phyloP scores from a whole-genome alignment of 1,284 basidiomycete genomes.

The Phylloporus gajari region DNA sequence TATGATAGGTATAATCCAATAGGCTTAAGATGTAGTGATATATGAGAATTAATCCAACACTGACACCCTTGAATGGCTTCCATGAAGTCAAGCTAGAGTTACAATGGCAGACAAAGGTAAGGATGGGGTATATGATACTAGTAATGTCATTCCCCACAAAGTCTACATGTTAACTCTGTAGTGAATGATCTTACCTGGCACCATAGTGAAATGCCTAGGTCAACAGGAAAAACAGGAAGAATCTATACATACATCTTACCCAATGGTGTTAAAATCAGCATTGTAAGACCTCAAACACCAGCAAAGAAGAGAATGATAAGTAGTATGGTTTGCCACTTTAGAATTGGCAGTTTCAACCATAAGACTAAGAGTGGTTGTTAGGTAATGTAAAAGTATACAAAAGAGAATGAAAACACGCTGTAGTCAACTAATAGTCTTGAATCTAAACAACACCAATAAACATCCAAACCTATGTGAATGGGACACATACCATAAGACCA shows the following conservation, averaged over 20 bases:
- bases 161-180: conserved; percentile 56
- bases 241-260: conserved; percentile 95
- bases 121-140: conserved; percentile 91
- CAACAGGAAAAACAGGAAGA: conserved; percentile 91
- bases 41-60: conserved; percentile 79
- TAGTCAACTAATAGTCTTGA: conserved; percentile 93
- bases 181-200: conserved; percentile 70
- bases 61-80: conserved; percentile 93
- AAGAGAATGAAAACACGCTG: conserved; percentile 54
- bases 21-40: no score
- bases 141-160: conserved; percentile 88
- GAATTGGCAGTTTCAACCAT: conserved; percentile 89
- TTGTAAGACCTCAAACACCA: conserved; percentile 81
- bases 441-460: conserved; percentile 51
- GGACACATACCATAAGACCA: conserved; percentile 77
- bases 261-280: conserved; percentile 82
- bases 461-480: not conserved
- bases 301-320: conserved; percentile 88
- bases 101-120: conserved; percentile 86
- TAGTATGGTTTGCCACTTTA: conserved; percentile 84
- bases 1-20: no score
- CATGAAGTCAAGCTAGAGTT: conserved; percentile 94
- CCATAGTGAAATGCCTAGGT: conserved; percentile 91
- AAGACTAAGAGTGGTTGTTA: conserved; percentile 63
- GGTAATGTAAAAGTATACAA: conserved; percentile 17